Base-by-base conservation (phyloP, 352 stramenopile genomes). In the Pythium monospermum region DNA sequence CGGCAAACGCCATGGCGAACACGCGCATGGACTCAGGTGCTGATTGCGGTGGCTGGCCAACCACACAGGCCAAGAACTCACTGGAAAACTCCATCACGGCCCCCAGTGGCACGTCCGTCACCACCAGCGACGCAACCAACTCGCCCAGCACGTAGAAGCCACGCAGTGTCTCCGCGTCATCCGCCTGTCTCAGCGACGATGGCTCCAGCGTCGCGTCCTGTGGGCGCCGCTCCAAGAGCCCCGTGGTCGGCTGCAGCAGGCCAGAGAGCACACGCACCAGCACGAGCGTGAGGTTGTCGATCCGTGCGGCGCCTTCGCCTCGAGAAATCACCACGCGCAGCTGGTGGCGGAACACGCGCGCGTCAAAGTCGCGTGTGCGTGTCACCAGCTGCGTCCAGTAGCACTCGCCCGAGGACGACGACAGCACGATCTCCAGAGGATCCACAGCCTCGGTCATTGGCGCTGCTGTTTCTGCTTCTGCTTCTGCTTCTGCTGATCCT, bases 101-200 rank as follows among this genome's bases (percentile, higher is more conserved):
- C 41, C 69, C 76, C 13, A 82, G 32, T 16, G 73, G 59, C 4
- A 85, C 61, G 22, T 53, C 30, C 54, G 67, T 73, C 33, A 89
- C 57, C 40, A 78, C 70, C 39, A 87, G 61, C 39, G 86, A 70
- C 36, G 78, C 78, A 28, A 83, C 50, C 15, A 90, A 52, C 57
- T 86, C 66, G 8, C 79, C 79, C 10, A 89, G 61, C 45, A 89
- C 58, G 41, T 72, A 85, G 48, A 72, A 87, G 22, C 63, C 68
- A 5, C 73, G 43, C 22, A 87, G 58, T 37, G 56, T 58, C 28
- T 49, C 43, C 1, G 38, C 13, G 25, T 57, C 49, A 35, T 44
- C 49, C 22, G 35, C 43, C 10, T 32, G 18, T 2, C 42, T 37
- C 25, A 49, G 48, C 28, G 49, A 27, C 15, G 48, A 43, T 13